These are phyloP conservation scores for Penicillium flavigenum DNA, from an alignment of 495 filamentous ascomycete genomes.

Conservation along the genomic window DNA sequence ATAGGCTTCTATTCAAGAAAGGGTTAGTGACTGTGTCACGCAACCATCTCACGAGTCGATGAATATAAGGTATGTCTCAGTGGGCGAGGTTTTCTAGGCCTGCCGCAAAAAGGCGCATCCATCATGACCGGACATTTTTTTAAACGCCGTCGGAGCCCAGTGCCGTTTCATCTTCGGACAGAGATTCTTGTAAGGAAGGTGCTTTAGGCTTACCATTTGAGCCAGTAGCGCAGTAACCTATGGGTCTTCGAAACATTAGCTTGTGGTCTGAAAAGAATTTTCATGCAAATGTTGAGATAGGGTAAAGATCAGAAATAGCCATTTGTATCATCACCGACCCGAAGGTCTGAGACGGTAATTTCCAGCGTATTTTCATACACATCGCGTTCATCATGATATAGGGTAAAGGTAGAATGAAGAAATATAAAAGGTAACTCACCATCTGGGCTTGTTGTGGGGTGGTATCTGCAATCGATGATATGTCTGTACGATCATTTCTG, in stretches of 20 bases:
- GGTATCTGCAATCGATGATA: slow-evolving; percentile 6
- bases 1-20: slow-evolving; percentile 21
- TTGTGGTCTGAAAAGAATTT: slow-evolving; percentile 9
- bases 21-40: slow-evolving; percentile 35
- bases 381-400: slow-evolving; percentile 72
- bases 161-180: slow-evolving; percentile 92
- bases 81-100: slow-evolving; percentile 99
- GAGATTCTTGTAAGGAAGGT: slow-evolving; percentile 16
- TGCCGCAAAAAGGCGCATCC: slow-evolving; percentile 93
- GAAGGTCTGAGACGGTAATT: slow-evolving; percentile 97
- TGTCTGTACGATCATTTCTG: slow-evolving; percentile 19
- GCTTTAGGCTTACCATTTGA: slow-evolving; percentile 34
- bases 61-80: slow-evolving; percentile 60
- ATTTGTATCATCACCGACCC: slow-evolving; percentile 79
- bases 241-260: slow-evolving; percentile 32
- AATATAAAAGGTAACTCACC: slow-evolving; percentile 28
- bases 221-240: slow-evolving; percentile 3
- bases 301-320: slow-evolving; percentile 75
- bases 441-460: slow-evolving; percentile 11
- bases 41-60: slow-evolving; percentile 22
- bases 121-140: slow-evolving; percentile 60
- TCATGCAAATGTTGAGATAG: slow-evolving; percentile 15
- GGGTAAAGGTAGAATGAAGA: slow-evolving; percentile 4
- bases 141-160: slow-evolving; percentile 91
- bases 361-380: slow-evolving; percentile 88